These are phyloP conservation scores for Heritiera fomes DNA, from an alignment of 345 rosid genomes.

Conservation along the genomic window DNA sequence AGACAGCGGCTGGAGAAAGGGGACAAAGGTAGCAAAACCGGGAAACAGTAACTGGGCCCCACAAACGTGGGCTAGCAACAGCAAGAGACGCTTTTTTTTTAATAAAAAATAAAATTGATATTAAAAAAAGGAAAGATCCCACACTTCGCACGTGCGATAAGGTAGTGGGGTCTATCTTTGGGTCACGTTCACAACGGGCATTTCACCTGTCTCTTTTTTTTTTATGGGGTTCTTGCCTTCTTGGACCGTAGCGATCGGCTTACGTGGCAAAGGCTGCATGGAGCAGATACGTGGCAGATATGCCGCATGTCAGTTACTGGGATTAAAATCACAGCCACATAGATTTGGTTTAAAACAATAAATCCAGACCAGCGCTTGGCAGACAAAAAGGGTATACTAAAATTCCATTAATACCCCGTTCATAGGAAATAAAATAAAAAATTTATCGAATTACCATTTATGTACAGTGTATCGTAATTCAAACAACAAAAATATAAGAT, in stretches of 20 bases:
- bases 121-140: background rate
- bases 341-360: background rate
- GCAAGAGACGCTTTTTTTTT: background rate
- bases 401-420: constrained; percentile 18
- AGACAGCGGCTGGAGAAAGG: constrained; percentile 3
- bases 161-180: constrained; percentile 18
- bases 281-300: constrained; percentile 29
- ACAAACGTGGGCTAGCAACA: constrained; percentile 11
- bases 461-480: too few relatives aligned
- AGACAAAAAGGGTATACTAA: background rate
- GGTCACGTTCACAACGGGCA: constrained; percentile 23
- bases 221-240: background rate
- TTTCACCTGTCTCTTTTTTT: background rate
- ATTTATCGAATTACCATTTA: too few relatives aligned
- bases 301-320: constrained; percentile 26
- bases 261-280: constrained; percentile 23
- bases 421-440: too few relatives aligned
- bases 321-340: constrained; percentile 17
- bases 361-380: constrained; percentile 22
- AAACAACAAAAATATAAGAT: too few relatives aligned
- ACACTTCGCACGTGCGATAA: constrained; percentile 26
- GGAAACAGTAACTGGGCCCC: constrained; percentile 27
- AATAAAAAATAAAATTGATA: background rate
- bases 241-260: constrained; percentile 7
- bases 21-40: constrained; percentile 29